A percentile compares a stretch with the other conserved stretches of the same genome.
Conservation (phyloP, 1,284 basidiomycete species). For the Cryptococcus deneoformans region DNA sequence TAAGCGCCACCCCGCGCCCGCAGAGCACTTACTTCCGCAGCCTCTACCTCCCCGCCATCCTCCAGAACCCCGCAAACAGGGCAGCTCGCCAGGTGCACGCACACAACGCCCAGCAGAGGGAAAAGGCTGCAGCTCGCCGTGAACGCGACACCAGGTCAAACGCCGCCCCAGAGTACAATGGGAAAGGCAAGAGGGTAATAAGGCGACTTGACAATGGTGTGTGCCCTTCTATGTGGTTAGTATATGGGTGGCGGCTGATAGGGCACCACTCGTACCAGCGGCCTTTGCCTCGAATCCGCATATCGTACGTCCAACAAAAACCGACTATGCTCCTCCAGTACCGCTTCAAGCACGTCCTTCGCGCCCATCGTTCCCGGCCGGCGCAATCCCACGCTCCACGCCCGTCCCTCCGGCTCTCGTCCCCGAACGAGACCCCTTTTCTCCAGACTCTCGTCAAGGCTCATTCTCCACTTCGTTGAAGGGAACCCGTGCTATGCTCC, state of each 20-base stretch:
- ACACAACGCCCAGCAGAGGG: slow-evolving; percentile 45
- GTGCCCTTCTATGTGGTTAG: background rate
- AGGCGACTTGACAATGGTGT: slow-evolving; percentile 45
- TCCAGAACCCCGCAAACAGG: slow-evolving; percentile 40
- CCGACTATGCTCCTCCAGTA: slow-evolving; percentile 38
- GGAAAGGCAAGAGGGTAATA: slow-evolving; percentile 40
- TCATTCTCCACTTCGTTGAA: slow-evolving; percentile 44
- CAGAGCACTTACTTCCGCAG: slow-evolving; percentile 16
- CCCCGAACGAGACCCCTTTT: slow-evolving; percentile 21
- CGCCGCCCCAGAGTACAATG: slow-evolving; percentile 11
- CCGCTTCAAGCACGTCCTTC: slow-evolving; percentile 35
- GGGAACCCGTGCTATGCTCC: slow-evolving; percentile 40
- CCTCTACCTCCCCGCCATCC: slow-evolving; percentile 45
- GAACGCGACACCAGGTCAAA: slow-evolving; percentile 13
- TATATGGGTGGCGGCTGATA: background rate
- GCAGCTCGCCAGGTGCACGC: slow-evolving; percentile 38
- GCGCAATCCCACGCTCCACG: slow-evolving; percentile 24
- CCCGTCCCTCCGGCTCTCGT: slow-evolving; percentile 15
- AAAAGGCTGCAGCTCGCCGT: slow-evolving; percentile 35
- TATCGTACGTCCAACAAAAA: slow-evolving; percentile 27
- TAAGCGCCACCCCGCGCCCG: background rate
- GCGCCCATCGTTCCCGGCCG: slow-evolving; percentile 31
- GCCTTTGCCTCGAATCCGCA: slow-evolving; percentile 44
- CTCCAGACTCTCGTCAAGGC: slow-evolving; percentile 28
- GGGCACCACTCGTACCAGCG: slow-evolving; percentile 19